Conservation (phyloP, 345 rosid species). For the Citrus trifoliata region DNA sequence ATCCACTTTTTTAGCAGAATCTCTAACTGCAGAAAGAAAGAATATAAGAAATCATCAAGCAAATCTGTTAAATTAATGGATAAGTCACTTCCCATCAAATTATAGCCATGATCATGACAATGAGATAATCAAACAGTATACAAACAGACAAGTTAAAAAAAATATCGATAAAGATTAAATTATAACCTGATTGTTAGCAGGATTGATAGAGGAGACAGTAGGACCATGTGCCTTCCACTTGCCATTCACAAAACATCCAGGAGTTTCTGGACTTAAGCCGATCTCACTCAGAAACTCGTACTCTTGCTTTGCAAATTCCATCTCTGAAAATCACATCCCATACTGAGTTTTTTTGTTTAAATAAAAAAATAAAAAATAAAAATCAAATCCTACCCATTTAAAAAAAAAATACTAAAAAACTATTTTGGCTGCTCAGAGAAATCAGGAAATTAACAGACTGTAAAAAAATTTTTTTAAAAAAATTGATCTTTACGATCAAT, state of each 20-base stretch:
- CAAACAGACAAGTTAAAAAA: neutral
- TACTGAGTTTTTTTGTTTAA: no score
- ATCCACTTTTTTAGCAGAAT: neutral
- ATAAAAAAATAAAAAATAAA: neutral
- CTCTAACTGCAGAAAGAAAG: neutral
- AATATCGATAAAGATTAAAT: neutral
- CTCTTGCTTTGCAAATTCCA: constrained; percentile 65
- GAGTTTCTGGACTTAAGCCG: constrained; percentile 59
- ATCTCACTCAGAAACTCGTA: constrained; percentile 76
- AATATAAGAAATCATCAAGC: neutral
- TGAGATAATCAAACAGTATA: neutral
- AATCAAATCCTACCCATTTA: neutral
- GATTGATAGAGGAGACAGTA: constrained; percentile 59
- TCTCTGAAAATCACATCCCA: constrained; percentile 31
- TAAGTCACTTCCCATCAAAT: neutral
- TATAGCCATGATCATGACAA: neutral
- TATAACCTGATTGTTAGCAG: constrained; percentile 79
- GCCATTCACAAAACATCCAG: constrained; percentile 73
- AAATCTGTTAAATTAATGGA: neutral
- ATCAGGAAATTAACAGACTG: neutral
- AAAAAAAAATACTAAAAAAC: neutral
- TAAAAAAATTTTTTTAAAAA: neutral
- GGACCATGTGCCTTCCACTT: constrained; percentile 79
- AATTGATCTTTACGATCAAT: neutral
- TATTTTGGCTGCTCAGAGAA: neutral